These are phyloP conservation scores for Mitragyna speciosa DNA, from an alignment of 257 asterid species.

Conservation along the genomic window DNA sequence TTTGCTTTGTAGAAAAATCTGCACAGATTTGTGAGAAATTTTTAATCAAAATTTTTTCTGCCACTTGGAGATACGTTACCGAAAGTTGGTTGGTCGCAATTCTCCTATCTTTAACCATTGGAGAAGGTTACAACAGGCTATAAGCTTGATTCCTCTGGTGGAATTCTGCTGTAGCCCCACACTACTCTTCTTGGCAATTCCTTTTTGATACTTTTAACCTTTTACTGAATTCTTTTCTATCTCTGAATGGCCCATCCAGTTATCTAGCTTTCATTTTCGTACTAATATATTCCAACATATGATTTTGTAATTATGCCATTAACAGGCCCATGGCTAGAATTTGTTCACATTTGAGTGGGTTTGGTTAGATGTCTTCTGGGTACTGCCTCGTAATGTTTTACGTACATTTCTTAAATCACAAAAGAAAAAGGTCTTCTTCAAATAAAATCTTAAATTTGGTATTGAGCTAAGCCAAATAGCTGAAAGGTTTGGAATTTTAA, in stretches of 20 bases:
- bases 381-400: neutral
- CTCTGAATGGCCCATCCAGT: neutral
- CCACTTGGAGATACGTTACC: neutral
- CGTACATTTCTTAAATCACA: neutral
- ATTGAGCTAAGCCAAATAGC: neutral
- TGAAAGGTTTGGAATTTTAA: neutral
- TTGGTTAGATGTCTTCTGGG: neutral
- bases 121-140: neutral
- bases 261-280: neutral
- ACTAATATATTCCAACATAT: neutral
- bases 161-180: constrained; percentile 5
- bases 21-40: neutral
- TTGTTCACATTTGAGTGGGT: constrained; percentile 11
- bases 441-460: neutral
- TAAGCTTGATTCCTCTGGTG: constrained; percentile 9
- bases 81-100: constrained; percentile 9
- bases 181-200: neutral
- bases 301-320: neutral
- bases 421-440: neutral
- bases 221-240: neutral
- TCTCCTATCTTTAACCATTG: neutral
- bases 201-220: neutral
- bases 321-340: neutral
- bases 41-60: neutral
- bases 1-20: neutral